These are phyloP conservation scores for Eutrema japonicum DNA, from an alignment of 345 rosid species.

Conservation along the genomic window DNA sequence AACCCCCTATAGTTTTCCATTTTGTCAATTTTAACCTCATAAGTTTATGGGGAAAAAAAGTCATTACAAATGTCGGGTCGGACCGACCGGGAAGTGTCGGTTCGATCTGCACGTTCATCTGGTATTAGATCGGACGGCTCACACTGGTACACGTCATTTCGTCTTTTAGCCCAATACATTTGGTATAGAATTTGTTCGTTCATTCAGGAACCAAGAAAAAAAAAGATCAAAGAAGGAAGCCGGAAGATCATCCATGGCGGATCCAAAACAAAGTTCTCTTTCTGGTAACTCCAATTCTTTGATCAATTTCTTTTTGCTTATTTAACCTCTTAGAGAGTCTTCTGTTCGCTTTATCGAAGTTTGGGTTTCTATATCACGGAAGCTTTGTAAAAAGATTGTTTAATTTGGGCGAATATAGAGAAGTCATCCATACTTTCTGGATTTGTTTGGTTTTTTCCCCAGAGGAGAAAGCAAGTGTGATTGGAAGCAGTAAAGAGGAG, in stretches of 20 bases:
- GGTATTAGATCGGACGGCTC: conserved; percentile 23
- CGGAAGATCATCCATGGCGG: conserved; percentile 37
- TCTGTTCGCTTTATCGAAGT: neutral
- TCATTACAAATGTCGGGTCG: neutral
- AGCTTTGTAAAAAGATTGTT: neutral
- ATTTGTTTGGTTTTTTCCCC: neutral
- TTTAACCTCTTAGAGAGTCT: neutral
- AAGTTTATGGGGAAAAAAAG: neutral
- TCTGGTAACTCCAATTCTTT: conserved; percentile 5
- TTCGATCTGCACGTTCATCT: conserved; percentile 6
- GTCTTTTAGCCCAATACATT: neutral
- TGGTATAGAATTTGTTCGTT: neutral
- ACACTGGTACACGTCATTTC: neutral
- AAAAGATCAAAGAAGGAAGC: neutral
- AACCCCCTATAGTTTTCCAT: neutral
- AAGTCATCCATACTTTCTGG: neutral
- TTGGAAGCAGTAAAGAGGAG: conserved; percentile 54
- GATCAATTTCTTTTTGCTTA: neutral
- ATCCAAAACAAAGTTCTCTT: conserved; percentile 32
- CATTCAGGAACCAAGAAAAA: neutral
- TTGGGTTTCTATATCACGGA: neutral
- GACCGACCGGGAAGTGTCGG: conserved; percentile 5
- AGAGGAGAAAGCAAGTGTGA: conserved; percentile 47
- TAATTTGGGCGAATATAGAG: neutral
- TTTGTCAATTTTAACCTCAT: conserved; percentile 13